A percentile compares a stretch with the other conserved stretches of the same genome.
Evolutionary conservation across 116 monocot genomes (phyloP).

Genomic region (Thalassia testudinum): DNA sequence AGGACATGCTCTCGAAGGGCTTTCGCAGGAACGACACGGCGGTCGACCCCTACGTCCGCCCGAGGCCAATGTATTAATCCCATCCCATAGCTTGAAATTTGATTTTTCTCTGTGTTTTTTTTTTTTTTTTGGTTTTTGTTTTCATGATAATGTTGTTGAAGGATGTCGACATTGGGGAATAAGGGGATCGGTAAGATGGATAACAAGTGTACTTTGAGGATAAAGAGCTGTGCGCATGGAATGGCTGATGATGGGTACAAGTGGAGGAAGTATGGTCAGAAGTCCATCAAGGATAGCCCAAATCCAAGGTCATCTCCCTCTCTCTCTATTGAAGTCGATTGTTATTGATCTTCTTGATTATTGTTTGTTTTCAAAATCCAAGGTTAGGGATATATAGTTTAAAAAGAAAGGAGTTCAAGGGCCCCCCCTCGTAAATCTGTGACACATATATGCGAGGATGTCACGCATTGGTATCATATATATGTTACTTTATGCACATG

Average conservation of each 20-base stretch:
- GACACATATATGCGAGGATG: too few relatives aligned
- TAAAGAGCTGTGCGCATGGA: constrained; percentile 37
- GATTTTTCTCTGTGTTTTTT: neutral
- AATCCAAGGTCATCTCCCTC: constrained; percentile 17
- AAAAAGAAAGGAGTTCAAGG: too few relatives aligned
- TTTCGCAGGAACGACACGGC: neutral
- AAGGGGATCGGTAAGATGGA: constrained; percentile 54
- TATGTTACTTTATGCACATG: too few relatives aligned
- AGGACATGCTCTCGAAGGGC: constrained; percentile 21
- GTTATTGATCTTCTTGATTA: too few relatives aligned
- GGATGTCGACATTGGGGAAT: constrained; percentile 32
- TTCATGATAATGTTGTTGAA: neutral
- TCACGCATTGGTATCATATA: too few relatives aligned
- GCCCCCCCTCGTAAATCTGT: too few relatives aligned
- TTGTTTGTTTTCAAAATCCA: too few relatives aligned
- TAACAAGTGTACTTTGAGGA: constrained; percentile 68
- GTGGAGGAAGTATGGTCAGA: constrained; percentile 27
- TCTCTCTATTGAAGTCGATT: too few relatives aligned
- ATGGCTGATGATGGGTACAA: constrained; percentile 14
- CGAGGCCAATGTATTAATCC: neutral
- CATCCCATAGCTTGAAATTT: neutral
- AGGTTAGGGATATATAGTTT: too few relatives aligned
- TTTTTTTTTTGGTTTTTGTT: too few relatives aligned
- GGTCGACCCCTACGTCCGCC: neutral
- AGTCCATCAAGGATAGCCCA: constrained; percentile 17